Percentiles rank a stretch among this genome's conserved stretches.
phyloP scores from a whole-genome alignment of 2,329 filamentous ascomycete species.

The Trichophyton rubrum region DNA sequence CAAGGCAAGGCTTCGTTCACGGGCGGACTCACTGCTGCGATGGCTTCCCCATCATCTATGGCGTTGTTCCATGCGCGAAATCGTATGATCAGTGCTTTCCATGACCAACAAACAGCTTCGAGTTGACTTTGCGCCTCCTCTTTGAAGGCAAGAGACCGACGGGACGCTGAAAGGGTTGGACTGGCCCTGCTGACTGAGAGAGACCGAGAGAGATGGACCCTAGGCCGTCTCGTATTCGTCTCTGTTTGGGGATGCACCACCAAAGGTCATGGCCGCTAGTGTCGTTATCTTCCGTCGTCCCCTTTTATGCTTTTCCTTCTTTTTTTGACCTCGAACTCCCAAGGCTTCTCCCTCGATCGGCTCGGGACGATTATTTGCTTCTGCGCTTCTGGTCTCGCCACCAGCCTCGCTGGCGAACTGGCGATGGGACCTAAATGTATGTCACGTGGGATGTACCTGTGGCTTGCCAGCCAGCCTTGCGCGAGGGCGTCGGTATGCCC shows the following conservation, averaged over 20 bases:
- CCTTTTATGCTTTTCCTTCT: neutral
- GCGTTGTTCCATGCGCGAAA: constrained; percentile 1
- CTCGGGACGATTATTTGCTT: neutral
- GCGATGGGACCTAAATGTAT: neutral
- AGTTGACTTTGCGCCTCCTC: neutral
- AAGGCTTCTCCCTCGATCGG: neutral
- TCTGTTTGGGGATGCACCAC: neutral
- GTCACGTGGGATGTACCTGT: neutral
- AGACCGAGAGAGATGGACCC: neutral
- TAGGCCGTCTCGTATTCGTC: constrained; percentile 1
- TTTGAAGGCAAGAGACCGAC: neutral
- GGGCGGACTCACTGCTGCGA: neutral
- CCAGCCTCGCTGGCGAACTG: neutral
- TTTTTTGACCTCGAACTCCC: neutral
- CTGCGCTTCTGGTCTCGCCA: neutral
- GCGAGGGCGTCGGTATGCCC: too few relatives aligned
- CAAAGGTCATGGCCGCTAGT: neutral
- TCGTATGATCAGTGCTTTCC: neutral
- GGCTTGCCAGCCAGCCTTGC: too few relatives aligned
- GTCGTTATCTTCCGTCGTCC: neutral
- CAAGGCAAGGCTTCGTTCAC: neutral
- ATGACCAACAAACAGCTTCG: neutral
- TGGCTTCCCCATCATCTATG: constrained; percentile 5
- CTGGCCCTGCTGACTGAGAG: neutral
- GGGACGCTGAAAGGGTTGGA: neutral